Base-by-base conservation (phyloP, 2,329 filamentous ascomycete genomes). In the Venturiaceae sp. region DNA sequence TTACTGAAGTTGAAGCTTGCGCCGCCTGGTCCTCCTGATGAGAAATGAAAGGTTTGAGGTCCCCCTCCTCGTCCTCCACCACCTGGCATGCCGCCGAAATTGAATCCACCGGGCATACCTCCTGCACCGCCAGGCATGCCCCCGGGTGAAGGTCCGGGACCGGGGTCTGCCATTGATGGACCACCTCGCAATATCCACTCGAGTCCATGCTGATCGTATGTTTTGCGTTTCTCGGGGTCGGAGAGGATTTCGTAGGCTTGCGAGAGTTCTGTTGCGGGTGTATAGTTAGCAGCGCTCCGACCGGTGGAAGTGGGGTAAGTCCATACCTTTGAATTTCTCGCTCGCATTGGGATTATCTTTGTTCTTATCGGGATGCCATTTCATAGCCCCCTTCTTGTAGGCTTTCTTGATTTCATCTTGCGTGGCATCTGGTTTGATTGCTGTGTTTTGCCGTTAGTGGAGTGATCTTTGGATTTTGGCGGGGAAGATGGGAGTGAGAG, bases 401-500 rank as follows among this genome's bases (percentile, higher is more conserved):
- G 85, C 94, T 72, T 97, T 99, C 73, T 96, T 97, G 72, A 99
- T 95, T 64, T 97, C 92, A 69, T 96, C 92, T 74, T 95, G 90
- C 26, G 84, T 81, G 26, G 92, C 90, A 61, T 85, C 83, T 37
- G 92, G 83, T 72, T 89, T 87, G 74, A 96, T 78, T 70, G 81
- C 72, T 74, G 56, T 21, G 21, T 39, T 13, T 30, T n/a, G 16
- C 21, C 7, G 39, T 59, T 57, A 59, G 58, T 37, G 23, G 28
- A 21, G 39, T 16, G 26, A 23, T 58, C 44, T 9, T 16, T 50
- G 39, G 41, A 52, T n/a, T 21, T 19, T 13, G 23, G 41, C 26
- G 55, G 32, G 28, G 33, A 58, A 21, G 9, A 41, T 14, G 21
- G 32, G 32, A 16, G 13, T 16, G 26, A 61, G 62, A 67, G n/a